These are phyloP conservation scores for Leucosporidium yakuticum DNA, from an alignment of 768 basidiomycete species.

Conservation along the genomic window DNA sequence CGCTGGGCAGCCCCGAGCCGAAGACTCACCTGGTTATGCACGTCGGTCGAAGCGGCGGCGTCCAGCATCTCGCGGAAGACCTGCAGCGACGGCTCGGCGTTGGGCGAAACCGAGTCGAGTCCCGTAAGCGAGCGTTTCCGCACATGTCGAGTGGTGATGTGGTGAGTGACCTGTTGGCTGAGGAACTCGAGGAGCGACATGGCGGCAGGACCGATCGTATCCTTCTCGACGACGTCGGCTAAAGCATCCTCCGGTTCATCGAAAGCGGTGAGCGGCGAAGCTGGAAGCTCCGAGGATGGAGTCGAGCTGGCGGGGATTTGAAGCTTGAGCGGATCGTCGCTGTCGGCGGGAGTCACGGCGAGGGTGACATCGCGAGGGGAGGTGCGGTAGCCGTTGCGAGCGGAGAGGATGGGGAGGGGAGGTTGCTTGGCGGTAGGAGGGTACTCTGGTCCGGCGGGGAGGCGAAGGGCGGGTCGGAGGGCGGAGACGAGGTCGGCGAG, in stretches of 20 bases:
- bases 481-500: background rate
- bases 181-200: constrained; percentile 3
- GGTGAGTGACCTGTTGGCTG: constrained; percentile 2
- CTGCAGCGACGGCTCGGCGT: constrained; percentile 4
- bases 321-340: background rate
- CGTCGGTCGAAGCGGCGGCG: background rate
- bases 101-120: background rate
- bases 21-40: background rate
- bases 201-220: background rate
- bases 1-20: background rate
- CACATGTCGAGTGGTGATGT: background rate
- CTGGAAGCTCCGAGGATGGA: fast-evolving
- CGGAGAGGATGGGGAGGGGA: background rate
- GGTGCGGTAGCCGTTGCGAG: background rate
- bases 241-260: background rate
- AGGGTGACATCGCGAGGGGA: background rate
- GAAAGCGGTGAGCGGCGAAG: background rate
- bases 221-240: background rate
- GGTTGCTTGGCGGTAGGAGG: background rate
- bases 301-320: background rate
- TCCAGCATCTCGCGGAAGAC: constrained; percentile 1
- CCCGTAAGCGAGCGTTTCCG: background rate
- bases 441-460: background rate
- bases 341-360: no score
- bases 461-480: background rate